These are phyloP conservation scores for Blepharisma undulans DNA, from an alignment of 169 alveolate genomes.

Conservation along the genomic window DNA sequence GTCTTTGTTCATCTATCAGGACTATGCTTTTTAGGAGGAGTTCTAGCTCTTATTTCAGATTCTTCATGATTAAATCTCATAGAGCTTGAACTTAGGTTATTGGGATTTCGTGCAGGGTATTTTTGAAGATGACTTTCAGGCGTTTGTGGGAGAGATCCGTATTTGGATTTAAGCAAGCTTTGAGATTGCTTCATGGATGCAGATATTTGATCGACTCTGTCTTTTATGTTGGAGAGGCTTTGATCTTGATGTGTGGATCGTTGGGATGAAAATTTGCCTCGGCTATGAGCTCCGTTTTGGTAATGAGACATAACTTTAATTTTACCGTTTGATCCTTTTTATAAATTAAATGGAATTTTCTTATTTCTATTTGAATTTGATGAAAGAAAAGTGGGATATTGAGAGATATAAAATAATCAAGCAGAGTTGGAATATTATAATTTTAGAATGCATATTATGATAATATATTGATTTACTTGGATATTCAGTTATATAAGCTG, in stretches of 20 bases:
- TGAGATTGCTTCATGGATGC: background rate
- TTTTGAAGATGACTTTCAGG: background rate
- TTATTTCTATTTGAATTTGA: background rate
- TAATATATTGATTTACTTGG: no score
- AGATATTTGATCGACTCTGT: background rate
- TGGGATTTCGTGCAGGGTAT: background rate
- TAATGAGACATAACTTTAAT: background rate
- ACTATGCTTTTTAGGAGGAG: constrained; percentile 9
- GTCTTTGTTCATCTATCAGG: background rate
- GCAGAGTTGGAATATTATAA: no score
- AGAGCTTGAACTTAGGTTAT: background rate
- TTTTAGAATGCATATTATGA: no score
- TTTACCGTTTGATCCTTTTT: background rate
- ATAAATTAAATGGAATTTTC: background rate
- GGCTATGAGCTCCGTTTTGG: background rate
- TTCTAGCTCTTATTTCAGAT: background rate
- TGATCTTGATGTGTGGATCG: background rate
- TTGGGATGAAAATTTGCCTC: background rate
- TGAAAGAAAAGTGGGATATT: background rate
- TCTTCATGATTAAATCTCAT: background rate
- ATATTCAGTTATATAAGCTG: no score
- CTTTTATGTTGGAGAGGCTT: background rate
- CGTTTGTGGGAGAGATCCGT: background rate
- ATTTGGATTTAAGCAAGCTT: background rate
- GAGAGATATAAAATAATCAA: no score